A percentile compares a stretch with the other conserved stretches of the same genome.
Evolutionary conservation across 73 alveolate genomes (phyloP).

Genomic region (Effrenium voratum): DNA sequence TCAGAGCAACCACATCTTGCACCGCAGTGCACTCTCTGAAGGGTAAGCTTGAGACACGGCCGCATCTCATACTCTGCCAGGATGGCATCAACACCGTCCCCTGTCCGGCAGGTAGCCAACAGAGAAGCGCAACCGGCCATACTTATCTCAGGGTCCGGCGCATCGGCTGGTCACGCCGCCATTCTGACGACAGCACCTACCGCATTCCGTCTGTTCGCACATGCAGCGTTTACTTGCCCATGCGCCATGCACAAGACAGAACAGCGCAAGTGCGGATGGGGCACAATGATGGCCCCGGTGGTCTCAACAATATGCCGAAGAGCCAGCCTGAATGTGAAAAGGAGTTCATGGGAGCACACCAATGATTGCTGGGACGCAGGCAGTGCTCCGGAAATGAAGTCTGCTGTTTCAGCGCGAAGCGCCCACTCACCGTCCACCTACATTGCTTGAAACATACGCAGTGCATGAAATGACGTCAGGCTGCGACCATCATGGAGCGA

Average conservation of each 20-base stretch:
- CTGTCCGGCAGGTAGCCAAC: not conserved
- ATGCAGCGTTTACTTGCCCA: not conserved
- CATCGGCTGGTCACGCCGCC: slow-evolving; percentile 94
- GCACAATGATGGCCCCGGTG: slow-evolving; percentile 85
- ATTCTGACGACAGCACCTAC: slow-evolving; percentile 85
- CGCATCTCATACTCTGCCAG: slow-evolving; percentile 86
- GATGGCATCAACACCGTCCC: slow-evolving; percentile 78
- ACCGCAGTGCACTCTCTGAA: not conserved
- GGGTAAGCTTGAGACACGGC: slow-evolving; percentile 30
- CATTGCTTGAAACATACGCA: not conserved
- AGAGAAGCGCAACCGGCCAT: not conserved
- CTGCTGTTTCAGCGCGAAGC: slow-evolving; percentile 92
- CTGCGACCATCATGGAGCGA: slow-evolving; percentile 73
- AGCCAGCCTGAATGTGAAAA: slow-evolving; percentile 14
- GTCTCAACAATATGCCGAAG: slow-evolving; percentile 83
- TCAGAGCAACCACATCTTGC: not conserved
- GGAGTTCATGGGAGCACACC: not conserved
- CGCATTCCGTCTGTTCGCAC: not conserved
- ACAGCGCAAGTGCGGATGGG: not conserved
- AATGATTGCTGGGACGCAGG: not conserved
- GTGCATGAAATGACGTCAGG: not conserved
- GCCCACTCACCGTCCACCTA: slow-evolving; percentile 94
- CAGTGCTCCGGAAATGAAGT: slow-evolving; percentile 87
- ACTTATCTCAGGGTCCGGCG: not conserved
- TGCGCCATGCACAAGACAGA: not conserved